Base-by-base conservation (phyloP, 805 yeast genomes). In the Yueomyces sinensis region DNA sequence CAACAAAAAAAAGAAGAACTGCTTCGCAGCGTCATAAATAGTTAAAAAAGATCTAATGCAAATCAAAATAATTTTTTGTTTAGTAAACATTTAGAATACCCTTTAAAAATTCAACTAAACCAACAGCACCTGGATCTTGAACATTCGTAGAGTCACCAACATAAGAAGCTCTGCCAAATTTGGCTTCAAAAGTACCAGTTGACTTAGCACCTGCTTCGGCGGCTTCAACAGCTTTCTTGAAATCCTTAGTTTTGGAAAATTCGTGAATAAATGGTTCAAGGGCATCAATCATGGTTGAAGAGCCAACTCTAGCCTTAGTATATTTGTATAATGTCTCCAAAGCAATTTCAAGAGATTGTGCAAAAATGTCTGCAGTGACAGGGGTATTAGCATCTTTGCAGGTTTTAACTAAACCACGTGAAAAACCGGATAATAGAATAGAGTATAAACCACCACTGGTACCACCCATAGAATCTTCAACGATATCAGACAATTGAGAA, bases 51-150 rank as follows among this genome's bases (percentile, higher is more conserved):
- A n/a, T n/a, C n/a, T n/a, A n/a, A n/a, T n/a, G n/a, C n/a, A n/a
- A n/a, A n/a, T n/a, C n/a, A n/a, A n/a, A n/a, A n/a, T n/a, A n/a
- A n/a, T n/a, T n/a, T n/a, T n/a, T n/a, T n/a, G n/a, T n/a, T n/a
- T n/a, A n/a, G n/a, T n/a, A n/a, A n/a, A n/a, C n/a, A n/a, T n/a
- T n/a, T n/a, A n/a, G n/a, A n/a, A 59, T 54, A 47, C 66, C 68
- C 39, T 59, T 60, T 37, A 64, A 44, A 48, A 62, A 63, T 37
- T 56, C 82, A 25, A 75, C 80, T 17, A 87, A 61, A 3, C 96
- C 96, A 37, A 83, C 73, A 3, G 96, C 95, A 43, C 97, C 96
- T 4, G 97, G 95, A 49, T 87, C 97, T 2, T 95, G 94, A 22
- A 86, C 59, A 4, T 58, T 59, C n/a, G 59, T 56, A 5, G 66